Percentiles rank a stretch among this genome's conserved stretches.
phyloP scores from a whole-genome alignment of 2,329 filamentous ascomycete genomes.

The Aspergillus sp. region DNA sequence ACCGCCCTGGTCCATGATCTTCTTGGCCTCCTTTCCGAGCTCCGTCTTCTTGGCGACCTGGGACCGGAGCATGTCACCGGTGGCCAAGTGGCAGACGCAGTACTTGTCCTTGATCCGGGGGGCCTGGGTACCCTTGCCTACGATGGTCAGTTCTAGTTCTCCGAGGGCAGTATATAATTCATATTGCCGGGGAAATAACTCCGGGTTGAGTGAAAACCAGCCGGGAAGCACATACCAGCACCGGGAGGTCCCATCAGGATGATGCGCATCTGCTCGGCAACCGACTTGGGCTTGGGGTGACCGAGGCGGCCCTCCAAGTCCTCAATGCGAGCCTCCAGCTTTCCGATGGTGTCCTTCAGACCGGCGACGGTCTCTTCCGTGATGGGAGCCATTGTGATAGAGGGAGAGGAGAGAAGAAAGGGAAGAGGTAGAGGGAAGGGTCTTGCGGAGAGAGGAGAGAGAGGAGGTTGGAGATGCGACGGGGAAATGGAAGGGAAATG shows the following conservation, averaged over 20 bases:
- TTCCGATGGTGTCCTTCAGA: conserved; percentile 78
- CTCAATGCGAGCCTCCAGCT: conserved; percentile 82
- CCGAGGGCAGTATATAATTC: background rate
- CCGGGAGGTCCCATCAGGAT: conserved; percentile 96
- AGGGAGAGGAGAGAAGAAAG: background rate
- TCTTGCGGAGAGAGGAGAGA: conserved; percentile 13
- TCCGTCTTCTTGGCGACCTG: conserved; percentile 97
- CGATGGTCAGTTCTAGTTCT: conserved; percentile 13
- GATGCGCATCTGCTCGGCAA: conserved; percentile 77
- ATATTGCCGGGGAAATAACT: background rate
- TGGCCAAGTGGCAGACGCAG: conserved; percentile 94
- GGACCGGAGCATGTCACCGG: conserved; percentile 97
- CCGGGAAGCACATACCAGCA: conserved; percentile 64
- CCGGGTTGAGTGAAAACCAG: background rate
- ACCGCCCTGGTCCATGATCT: conserved; percentile 99
- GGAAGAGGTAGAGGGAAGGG: conserved; percentile 20
- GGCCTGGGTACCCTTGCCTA: conserved; percentile 98
- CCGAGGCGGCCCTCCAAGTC: conserved; percentile 74
- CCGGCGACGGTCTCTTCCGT: conserved; percentile 76
- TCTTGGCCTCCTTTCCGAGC: conserved; percentile 94
- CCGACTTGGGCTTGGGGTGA: conserved; percentile 49
- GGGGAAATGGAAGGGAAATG: conserved; percentile 28
- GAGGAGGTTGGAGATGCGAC: conserved; percentile 21
- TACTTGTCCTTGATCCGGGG: conserved; percentile 98
- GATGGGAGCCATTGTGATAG: conserved; percentile 75